A percentile compares a stretch with the other conserved stretches of the same genome.
Evolutionary conservation across 306 rosid species (phyloP).

Genomic region (Sechiopsis laciniata): DNA sequence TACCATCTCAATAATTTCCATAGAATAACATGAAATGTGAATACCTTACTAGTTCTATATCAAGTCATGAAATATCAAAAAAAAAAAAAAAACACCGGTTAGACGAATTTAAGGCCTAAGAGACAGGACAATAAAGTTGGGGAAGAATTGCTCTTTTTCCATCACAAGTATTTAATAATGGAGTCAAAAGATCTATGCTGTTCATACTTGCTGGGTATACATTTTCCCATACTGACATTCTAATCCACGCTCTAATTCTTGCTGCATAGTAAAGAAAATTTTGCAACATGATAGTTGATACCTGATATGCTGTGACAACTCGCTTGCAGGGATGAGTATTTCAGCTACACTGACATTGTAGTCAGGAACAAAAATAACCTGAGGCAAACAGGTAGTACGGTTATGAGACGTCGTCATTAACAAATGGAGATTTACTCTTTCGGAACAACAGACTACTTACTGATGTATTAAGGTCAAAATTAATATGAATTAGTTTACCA

Average conservation of each 20-base stretch:
- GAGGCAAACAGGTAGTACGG: slow-evolving; percentile 23
- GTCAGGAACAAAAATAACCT: slow-evolving; percentile 94
- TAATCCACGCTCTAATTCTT: neutral
- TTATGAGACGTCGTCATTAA: slow-evolving; percentile 6
- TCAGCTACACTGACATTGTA: slow-evolving; percentile 96
- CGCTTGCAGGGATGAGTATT: slow-evolving; percentile 92
- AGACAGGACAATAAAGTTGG: neutral
- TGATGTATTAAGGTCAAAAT: neutral
- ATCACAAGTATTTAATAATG: neutral
- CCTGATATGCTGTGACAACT: slow-evolving; percentile 97
- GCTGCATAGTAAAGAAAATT: neutral
- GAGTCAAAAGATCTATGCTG: neutral
- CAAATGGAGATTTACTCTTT: neutral
- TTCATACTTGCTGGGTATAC: neutral
- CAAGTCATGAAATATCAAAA: neutral
- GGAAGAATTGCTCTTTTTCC: neutral
- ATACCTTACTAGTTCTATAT: neutral
- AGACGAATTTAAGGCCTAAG: neutral
- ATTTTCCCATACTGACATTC: neutral
- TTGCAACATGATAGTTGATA: slow-evolving; percentile 13
- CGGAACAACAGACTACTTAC: neutral
- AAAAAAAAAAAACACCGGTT: neutral
- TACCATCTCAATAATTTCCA: neutral
- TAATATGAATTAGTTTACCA: slow-evolving; percentile 8
- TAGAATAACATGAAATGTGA: neutral